A percentile compares a stretch with the other conserved stretches of the same genome.
These are phyloP conservation scores for Rosellinia necatrix DNA, from an alignment of 2,329 filamentous ascomycete genomes.

Conservation along the genomic window DNA sequence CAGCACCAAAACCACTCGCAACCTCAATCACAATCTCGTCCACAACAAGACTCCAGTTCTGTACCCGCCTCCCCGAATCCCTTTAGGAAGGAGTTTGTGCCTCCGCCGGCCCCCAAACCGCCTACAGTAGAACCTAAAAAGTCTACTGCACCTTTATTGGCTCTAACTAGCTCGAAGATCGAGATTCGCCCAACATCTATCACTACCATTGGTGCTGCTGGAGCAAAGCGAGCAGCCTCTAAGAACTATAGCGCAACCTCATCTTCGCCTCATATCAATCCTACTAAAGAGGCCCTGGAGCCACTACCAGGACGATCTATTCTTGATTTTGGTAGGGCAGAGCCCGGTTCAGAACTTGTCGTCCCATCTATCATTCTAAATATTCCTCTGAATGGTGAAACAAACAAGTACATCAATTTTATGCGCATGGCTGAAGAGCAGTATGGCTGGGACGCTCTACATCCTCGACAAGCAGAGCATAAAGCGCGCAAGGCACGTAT, in stretches of 20 bases:
- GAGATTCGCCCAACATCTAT: conserved; percentile 43
- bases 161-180: conserved; percentile 37
- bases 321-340: conserved; percentile 64
- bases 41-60: conserved; percentile 44
- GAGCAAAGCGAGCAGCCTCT: conserved; percentile 37
- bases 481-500: conserved; percentile 86
- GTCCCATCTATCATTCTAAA: conserved; percentile 82
- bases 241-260: conserved; percentile 47
- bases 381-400: conserved; percentile 78
- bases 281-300: conserved; percentile 52
- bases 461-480: conserved; percentile 87
- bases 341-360: conserved; percentile 61
- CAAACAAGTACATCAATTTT: conserved; percentile 93
- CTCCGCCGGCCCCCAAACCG: conserved; percentile 41
- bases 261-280: conserved; percentile 56
- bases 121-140: conserved; percentile 46
- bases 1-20: conserved; percentile 35
- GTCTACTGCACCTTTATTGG: conserved; percentile 40
- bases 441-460: conserved; percentile 92
- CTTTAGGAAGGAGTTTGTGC: conserved; percentile 43
- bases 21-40: conserved; percentile 36
- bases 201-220: conserved; percentile 41
- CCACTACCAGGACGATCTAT: conserved; percentile 57
- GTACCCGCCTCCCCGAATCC: conserved; percentile 51
- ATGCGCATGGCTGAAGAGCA: conserved; percentile 90